These are phyloP conservation scores for Flaveria trinervia DNA, from an alignment of 129 eudicot species.

Conservation along the genomic window DNA sequence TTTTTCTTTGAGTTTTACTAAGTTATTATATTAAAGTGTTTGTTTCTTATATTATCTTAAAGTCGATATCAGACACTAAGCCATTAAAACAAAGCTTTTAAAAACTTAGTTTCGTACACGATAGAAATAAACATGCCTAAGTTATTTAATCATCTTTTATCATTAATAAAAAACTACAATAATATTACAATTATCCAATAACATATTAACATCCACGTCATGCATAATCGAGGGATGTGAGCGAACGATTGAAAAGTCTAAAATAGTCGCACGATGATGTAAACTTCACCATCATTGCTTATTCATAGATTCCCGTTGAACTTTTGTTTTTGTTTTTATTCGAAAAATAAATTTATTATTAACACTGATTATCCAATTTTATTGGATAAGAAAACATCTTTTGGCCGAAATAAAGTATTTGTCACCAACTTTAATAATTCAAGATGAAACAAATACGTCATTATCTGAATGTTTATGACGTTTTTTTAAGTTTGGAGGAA, in stretches of 20 bases:
- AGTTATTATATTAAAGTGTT: too few species aligned
- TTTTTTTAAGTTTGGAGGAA: not conserved
- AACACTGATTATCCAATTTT: not conserved
- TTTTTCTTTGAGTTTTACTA: too few species aligned
- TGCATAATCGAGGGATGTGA: too few species aligned
- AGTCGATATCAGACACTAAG: too few species aligned
- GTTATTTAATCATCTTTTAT: not conserved
- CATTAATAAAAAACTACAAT: not conserved
- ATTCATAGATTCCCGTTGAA: conserved; percentile 20
- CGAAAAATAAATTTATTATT: not conserved
- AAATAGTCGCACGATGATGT: not conserved
- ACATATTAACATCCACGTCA: not conserved
- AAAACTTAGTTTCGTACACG: too few species aligned
- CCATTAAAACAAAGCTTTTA: too few species aligned
- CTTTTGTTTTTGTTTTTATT: conserved; percentile 1
- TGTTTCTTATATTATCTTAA: too few species aligned
- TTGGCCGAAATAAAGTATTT: not conserved
- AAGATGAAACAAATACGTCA: conserved; percentile 9
- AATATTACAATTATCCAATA: not conserved
- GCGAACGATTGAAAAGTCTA: not conserved
- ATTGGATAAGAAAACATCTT: conserved; percentile 2
- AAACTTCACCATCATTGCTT: conserved; percentile 5
- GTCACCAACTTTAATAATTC: not conserved
- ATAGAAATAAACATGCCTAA: too few species aligned
- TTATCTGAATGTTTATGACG: not conserved